phyloP scores from a whole-genome alignment of 257 asterid species.

The Forsythia suspensa region DNA sequence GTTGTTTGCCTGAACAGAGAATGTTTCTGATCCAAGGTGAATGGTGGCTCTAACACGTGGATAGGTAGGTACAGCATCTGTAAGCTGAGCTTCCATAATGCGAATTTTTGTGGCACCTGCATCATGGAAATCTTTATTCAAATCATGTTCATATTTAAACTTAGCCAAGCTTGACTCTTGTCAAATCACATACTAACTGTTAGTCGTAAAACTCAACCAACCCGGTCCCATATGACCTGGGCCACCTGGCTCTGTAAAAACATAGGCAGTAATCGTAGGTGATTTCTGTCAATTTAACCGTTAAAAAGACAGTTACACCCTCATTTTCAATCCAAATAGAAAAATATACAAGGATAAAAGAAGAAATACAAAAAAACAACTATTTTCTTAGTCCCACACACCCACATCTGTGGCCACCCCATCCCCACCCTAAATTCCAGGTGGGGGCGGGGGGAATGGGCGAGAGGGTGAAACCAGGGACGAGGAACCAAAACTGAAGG shows the following conservation, averaged over 20 bases:
- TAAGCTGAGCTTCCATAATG: conserved; percentile 45
- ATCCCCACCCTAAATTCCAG: background rate
- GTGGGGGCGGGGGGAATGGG: background rate
- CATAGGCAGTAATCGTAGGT: background rate
- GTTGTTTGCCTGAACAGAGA: conserved; percentile 46
- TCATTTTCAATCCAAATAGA: background rate
- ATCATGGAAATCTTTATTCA: conserved; percentile 10
- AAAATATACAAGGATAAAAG: background rate
- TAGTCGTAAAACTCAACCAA: background rate
- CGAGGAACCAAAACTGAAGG: background rate
- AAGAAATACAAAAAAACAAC: background rate
- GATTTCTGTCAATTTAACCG: background rate
- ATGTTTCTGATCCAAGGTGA: conserved; percentile 76
- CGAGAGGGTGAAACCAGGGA: background rate
- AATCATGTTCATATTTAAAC: background rate
- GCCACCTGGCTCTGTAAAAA: background rate
- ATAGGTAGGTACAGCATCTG: conserved; percentile 13
- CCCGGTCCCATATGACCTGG: background rate
- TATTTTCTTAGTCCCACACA: background rate
- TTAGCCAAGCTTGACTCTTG: background rate
- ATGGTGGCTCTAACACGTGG: conserved; percentile 64
- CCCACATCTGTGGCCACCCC: background rate
- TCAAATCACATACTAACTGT: background rate
- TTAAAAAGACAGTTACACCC: background rate
- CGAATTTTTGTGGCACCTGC: conserved; percentile 19